Percentiles rank a stretch among this genome's conserved stretches.
These are phyloP conservation scores for Plasmodium reichenowi DNA, from an alignment of 169 alveolate species.

Conservation along the genomic window DNA sequence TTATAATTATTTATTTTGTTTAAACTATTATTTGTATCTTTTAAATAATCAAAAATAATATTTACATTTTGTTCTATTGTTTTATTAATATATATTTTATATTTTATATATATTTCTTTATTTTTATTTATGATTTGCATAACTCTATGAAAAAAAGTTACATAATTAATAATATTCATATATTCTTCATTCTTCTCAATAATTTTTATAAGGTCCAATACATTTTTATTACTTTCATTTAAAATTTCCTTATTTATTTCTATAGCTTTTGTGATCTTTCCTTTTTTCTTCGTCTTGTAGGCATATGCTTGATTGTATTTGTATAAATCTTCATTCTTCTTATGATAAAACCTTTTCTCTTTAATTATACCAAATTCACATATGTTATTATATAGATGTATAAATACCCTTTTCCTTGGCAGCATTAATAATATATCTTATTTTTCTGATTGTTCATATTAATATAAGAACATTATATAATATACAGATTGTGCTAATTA, in stretches of 20 bases:
- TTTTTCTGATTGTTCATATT: too few relatives aligned
- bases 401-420: too few relatives aligned
- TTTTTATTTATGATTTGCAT: slow-evolving; percentile 54
- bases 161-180: slow-evolving; percentile 60
- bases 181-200: slow-evolving; percentile 32
- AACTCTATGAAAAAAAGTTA: slow-evolving; percentile 56
- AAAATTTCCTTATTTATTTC: slow-evolving; percentile 64
- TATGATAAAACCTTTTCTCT: too few relatives aligned
- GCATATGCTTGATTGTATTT: too few relatives aligned
- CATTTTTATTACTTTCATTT: slow-evolving; percentile 14
- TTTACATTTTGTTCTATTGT: slow-evolving; percentile 64
- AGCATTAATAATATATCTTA: too few relatives aligned
- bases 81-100: slow-evolving; percentile 27
- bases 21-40: slow-evolving; percentile 11
- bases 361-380: too few relatives aligned
- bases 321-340: too few relatives aligned
- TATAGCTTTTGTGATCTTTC: slow-evolving; percentile 12
- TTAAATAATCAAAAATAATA: slow-evolving; percentile 36
- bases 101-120: slow-evolving; percentile 16
- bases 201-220: slow-evolving; percentile 55
- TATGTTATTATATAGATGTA: too few relatives aligned
- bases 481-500: too few relatives aligned
- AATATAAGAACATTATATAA: too few relatives aligned
- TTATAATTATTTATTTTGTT: slow-evolving; percentile 44
- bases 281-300: background rate